Base-by-base conservation (phyloP, 31 red algal species). In the Endocladia muricata region DNA sequence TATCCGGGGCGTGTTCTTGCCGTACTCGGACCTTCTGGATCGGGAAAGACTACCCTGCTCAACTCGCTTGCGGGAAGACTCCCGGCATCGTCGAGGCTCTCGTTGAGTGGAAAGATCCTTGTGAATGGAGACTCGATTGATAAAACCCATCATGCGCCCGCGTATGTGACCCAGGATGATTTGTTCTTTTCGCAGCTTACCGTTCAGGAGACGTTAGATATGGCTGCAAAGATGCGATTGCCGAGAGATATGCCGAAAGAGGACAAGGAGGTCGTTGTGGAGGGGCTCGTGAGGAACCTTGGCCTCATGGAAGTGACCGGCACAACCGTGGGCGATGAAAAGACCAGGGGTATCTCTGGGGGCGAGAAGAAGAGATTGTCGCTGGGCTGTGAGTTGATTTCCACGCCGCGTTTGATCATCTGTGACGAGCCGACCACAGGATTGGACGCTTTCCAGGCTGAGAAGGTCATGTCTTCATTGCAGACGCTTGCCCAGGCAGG, bases 21-120 rank as follows among this genome's bases (percentile, higher is more conserved):
- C 36, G 74, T 99, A 34, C 66, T 95, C 23, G 96, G 96, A 8
- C 92, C 92, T 35, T 84, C 82, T 40, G 96, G 96, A 8, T 70
- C 83, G 2, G 96, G 96, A 37, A 99, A 99, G 58, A 95, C 92
- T 28, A 99, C 92, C n/a, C 68, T 99, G 41, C 77, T 99, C 19
- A 95, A 95, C 62, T 75, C 93, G 17, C 55, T 99, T 34, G 78
- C 96, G 1, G 92, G 92, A 1, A 85, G 96, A 7, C 56, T 89
- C 23, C 69, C 74, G 25, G 68, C 65, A n/a, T 47, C 74, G 51
- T 56, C 43, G 30, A 76, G 70, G 8, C 37, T 81, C 22, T 13
- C 15, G 11, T 72, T 93, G n/a, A 57, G 15, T 30, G 81, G 90
- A 52, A n/a, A 21, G 21, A 44, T 93, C 15, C 56, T 55, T 4